Percentiles rank a stretch among this genome's conserved stretches.
Evolutionary conservation across 2,329 filamentous ascomycete genomes (phyloP).

Genomic region (Plenodomus biglobosus): DNA sequence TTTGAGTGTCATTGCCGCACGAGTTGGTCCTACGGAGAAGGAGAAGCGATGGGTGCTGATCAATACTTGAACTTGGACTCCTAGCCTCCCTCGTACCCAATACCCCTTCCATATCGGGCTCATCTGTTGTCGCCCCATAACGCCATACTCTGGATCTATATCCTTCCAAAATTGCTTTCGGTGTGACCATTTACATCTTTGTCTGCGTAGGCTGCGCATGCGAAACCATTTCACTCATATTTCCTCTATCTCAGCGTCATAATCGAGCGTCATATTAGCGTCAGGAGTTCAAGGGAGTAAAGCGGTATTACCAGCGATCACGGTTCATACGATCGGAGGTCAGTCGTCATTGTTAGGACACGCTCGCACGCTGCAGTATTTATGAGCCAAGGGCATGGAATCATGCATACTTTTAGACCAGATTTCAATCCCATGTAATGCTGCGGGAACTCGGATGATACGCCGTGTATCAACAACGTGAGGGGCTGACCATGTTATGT

Average conservation of each 20-base stretch:
- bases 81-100: neutral
- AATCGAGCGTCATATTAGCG: neutral
- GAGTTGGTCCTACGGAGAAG: constrained; percentile 61
- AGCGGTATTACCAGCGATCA: neutral
- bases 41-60: constrained; percentile 64
- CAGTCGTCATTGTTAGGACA: neutral
- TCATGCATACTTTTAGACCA: neutral
- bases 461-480: too few relatives aligned
- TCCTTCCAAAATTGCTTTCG: neutral
- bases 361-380: neutral
- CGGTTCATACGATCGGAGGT: neutral
- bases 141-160: neutral
- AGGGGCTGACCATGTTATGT: too few relatives aligned
- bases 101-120: neutral
- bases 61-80: constrained; percentile 14
- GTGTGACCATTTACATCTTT: neutral
- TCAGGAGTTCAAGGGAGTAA: neutral
- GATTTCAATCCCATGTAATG: neutral
- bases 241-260: neutral
- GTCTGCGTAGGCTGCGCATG: neutral
- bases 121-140: neutral
- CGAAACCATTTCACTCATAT: neutral
- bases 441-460: neutral
- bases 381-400: neutral
- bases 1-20: constrained; percentile 64